Evolutionary conservation across 495 filamentous ascomycete species (phyloP).

Genomic region (Xylaria scruposa): DNA sequence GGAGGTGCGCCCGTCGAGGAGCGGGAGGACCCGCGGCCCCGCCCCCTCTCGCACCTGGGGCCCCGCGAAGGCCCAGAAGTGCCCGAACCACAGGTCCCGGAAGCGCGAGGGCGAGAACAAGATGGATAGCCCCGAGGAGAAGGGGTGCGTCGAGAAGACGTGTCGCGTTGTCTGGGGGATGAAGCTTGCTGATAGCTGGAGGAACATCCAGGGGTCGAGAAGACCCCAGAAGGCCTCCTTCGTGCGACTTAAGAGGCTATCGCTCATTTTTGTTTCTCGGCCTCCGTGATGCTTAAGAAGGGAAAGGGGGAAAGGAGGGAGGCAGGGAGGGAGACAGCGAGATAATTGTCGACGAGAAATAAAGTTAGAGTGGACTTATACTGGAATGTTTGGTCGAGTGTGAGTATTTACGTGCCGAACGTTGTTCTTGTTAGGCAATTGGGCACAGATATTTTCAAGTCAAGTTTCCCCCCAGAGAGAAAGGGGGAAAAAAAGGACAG

Average conservation of each 20-base stretch:
- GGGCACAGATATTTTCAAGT: background rate
- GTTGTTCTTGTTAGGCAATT: background rate
- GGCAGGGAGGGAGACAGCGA: background rate
- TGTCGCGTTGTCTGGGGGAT: constrained; percentile 45
- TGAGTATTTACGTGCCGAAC: no score
- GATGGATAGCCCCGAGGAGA: constrained; percentile 22
- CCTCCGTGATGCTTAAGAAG: background rate
- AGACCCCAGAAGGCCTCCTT: constrained; percentile 33
- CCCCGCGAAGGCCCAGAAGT: constrained; percentile 54
- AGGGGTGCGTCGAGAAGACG: constrained; percentile 32
- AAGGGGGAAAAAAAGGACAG: background rate
- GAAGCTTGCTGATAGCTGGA: constrained; percentile 43
- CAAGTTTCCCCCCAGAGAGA: background rate
- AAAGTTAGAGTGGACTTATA: background rate
- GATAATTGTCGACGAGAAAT: background rate
- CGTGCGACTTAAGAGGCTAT: constrained; percentile 26
- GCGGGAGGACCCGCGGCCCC: constrained; percentile 44
- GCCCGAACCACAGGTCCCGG: constrained; percentile 55
- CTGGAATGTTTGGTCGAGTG: background rate
- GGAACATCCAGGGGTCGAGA: constrained; percentile 49
- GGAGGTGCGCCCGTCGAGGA: constrained; percentile 48
- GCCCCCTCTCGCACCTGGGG: constrained; percentile 42
- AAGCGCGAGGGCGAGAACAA: constrained; percentile 46
- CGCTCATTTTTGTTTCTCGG: constrained; percentile 12
- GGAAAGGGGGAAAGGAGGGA: background rate